phyloP scores from a whole-genome alignment of 495 filamentous ascomycete genomes.

The Cercophora scortea region DNA sequence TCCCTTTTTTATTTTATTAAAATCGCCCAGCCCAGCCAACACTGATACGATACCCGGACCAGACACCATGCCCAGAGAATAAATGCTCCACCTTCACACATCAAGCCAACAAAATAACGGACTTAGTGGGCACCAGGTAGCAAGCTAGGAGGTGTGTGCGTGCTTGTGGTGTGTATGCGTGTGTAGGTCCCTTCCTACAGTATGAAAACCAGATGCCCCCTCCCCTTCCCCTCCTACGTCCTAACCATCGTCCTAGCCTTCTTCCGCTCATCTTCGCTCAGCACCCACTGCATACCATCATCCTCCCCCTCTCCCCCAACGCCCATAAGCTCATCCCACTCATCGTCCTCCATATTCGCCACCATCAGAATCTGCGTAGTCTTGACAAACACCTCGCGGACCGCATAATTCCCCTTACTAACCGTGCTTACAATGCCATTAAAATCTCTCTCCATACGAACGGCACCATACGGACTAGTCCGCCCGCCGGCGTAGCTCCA shows the following conservation, averaged over 20 bases:
- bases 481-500: conserved; percentile 70
- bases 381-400: conserved; percentile 71
- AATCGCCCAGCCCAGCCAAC: too few relatives aligned
- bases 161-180: too few relatives aligned
- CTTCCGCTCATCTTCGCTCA: conserved; percentile 45
- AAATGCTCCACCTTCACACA: too few relatives aligned
- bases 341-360: conserved; percentile 95
- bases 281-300: conserved; percentile 44
- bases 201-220: too few relatives aligned
- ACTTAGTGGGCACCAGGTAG: too few relatives aligned
- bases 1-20: too few relatives aligned
- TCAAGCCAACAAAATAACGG: too few relatives aligned
- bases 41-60: too few relatives aligned
- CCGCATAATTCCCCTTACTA: conserved; percentile 67
- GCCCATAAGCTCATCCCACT: conserved; percentile 68
- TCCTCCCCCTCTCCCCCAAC: conserved; percentile 27
- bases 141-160: too few relatives aligned
- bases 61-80: too few relatives aligned
- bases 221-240: background rate
- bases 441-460: conserved; percentile 83
- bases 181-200: too few relatives aligned
- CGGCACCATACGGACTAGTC: conserved; percentile 75
- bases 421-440: conserved; percentile 69
- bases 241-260: conserved; percentile 44
- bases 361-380: conserved; percentile 81